Percentiles rank a stretch among this genome's conserved stretches.
Evolutionary conservation across 768 basidiomycete species (phyloP).

Genomic region (Galerina sulciceps): DNA sequence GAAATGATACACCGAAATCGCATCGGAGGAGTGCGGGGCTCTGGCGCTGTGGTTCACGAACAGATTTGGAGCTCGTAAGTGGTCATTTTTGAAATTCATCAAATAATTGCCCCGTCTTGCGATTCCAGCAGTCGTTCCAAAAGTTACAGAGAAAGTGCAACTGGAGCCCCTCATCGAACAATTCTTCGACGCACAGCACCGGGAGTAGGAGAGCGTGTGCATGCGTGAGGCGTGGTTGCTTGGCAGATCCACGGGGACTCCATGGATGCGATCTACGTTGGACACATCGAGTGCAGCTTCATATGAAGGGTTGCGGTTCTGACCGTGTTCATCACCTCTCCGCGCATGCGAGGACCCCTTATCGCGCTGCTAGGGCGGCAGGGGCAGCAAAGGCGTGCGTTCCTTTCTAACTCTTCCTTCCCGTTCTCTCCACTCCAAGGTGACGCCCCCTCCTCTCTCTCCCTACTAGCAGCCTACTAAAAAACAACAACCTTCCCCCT

Average conservation of each 20-base stretch:
- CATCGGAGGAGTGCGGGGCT: constrained; percentile 34
- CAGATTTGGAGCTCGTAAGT: constrained; percentile 51
- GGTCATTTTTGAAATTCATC: not conserved
- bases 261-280: constrained; percentile 21
- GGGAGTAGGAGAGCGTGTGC: constrained; percentile 14
- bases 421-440: too few species aligned
- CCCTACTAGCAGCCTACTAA: constrained; percentile 43
- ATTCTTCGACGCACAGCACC: constrained; percentile 36
- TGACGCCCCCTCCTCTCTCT: too few species aligned
- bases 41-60: constrained; percentile 52
- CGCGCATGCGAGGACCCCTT: constrained; percentile 35
- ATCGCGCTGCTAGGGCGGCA: constrained; percentile 44
- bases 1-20: constrained; percentile 41
- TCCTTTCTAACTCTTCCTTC: too few species aligned
- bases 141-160: constrained; percentile 52
- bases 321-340: constrained; percentile 34
- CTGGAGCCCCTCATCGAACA: constrained; percentile 54
- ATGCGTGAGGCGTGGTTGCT: constrained; percentile 56
- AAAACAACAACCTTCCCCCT: constrained; percentile 37
- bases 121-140: too few species aligned
- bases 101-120: too few species aligned
- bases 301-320: constrained; percentile 43
- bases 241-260: constrained; percentile 57
- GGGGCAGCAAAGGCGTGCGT: constrained; percentile 45
- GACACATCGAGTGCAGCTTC: constrained; percentile 28